A percentile compares a stretch with the other conserved stretches of the same genome.
These are phyloP conservation scores for Rheum nobile DNA, from an alignment of 148 eudicot species.

Conservation along the genomic window DNA sequence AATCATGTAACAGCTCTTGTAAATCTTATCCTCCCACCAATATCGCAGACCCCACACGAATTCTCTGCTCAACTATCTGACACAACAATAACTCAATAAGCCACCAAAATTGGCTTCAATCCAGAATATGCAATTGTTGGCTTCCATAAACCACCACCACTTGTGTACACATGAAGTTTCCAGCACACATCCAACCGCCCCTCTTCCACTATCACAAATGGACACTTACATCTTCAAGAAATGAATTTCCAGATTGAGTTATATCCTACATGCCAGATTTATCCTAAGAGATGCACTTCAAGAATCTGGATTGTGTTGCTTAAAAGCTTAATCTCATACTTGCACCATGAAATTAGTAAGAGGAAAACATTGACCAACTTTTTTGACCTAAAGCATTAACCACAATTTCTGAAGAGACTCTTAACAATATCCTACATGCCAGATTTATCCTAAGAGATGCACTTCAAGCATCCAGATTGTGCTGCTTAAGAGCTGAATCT, in stretches of 20 bases:
- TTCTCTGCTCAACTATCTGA: not conserved
- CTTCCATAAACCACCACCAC: not conserved
- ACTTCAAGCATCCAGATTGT: not conserved
- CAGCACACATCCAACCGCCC: not conserved
- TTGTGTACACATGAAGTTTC: not conserved
- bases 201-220: not conserved
- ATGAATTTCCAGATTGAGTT: not conserved
- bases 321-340: too few species aligned
- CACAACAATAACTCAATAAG: not conserved
- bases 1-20: not conserved
- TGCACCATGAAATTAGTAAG: too few species aligned
- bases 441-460: too few species aligned
- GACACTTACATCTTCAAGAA: not conserved
- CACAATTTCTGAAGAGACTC: too few species aligned
- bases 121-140: too few species aligned
- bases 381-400: too few species aligned
- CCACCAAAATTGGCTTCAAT: too few species aligned
- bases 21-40: not conserved
- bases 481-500: not conserved
- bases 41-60: not conserved
- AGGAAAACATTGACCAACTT: too few species aligned
- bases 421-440: too few species aligned
- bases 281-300: not conserved
- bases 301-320: too few species aligned
- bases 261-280: not conserved